Evolutionary conservation across 768 basidiomycete genomes (phyloP).

Genomic region (Trametes cingulata): DNA sequence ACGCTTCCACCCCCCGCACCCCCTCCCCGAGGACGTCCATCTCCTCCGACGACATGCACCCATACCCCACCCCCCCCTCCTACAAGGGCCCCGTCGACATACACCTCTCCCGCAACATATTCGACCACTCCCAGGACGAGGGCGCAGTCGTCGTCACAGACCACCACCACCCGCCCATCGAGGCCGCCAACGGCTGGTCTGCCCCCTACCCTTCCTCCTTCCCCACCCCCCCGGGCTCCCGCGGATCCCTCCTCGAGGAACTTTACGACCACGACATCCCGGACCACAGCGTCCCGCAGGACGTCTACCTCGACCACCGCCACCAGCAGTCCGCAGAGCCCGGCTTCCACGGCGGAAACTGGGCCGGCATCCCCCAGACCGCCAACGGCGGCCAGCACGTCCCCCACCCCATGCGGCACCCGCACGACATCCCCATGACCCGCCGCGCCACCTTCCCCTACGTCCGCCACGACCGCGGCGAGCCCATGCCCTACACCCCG

Average conservation of each 20-base stretch:
- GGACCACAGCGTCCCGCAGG: slow-evolving; percentile 39
- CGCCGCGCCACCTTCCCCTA: slow-evolving; percentile 79
- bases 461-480: slow-evolving; percentile 69
- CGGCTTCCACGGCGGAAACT: slow-evolving; percentile 27
- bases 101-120: slow-evolving; percentile 52
- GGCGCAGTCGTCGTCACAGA: slow-evolving; percentile 42
- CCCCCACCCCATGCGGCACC: slow-evolving; percentile 29
- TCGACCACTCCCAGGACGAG: slow-evolving; percentile 46
- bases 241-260: slow-evolving; percentile 66
- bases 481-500: slow-evolving; percentile 40
- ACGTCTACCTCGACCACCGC: slow-evolving; percentile 28
- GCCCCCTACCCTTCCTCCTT: slow-evolving; percentile 38
- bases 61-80: slow-evolving; percentile 33
- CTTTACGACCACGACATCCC: slow-evolving; percentile 64
- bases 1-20: slow-evolving; percentile 70
- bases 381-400: slow-evolving; percentile 38
- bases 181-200: slow-evolving; percentile 29
- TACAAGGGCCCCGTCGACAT: slow-evolving; percentile 45
- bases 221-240: slow-evolving; percentile 38
- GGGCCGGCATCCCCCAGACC: slow-evolving; percentile 33
- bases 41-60: slow-evolving; percentile 38
- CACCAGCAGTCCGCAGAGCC: slow-evolving; percentile 27
- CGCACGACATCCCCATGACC: slow-evolving; percentile 45
- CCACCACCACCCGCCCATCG: slow-evolving; percentile 32
- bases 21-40: slow-evolving; percentile 58